Percentiles rank a stretch among this genome's conserved stretches.
Conservation (phyloP, 345 rosid species). For the Geranium rotundifolium region DNA sequence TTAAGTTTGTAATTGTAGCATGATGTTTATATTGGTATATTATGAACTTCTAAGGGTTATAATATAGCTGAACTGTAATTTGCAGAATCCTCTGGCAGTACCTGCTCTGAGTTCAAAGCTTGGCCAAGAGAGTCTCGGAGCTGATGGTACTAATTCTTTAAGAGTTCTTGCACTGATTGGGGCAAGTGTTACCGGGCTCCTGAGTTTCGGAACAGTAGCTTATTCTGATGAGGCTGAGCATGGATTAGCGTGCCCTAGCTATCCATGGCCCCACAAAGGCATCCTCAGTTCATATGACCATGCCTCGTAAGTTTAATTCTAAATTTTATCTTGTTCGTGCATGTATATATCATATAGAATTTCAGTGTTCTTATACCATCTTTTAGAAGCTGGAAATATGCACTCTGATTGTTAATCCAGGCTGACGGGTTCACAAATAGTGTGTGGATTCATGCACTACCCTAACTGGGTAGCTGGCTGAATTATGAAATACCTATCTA, state of each 20-base stretch:
- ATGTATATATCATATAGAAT: neutral
- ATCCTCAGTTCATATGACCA: slow-evolving; percentile 36
- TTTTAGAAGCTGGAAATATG: neutral
- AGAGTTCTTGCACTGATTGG: slow-evolving; percentile 19
- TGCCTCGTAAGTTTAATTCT: slow-evolving; percentile 23
- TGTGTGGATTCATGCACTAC: neutral
- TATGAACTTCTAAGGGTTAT: neutral
- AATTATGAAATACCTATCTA: neutral
- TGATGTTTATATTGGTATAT: no score
- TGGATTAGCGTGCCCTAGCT: slow-evolving; percentile 26
- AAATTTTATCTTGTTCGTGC: neutral
- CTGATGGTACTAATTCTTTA: neutral
- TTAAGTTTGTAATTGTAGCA: no score
- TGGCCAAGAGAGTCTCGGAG: neutral
- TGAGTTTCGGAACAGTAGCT: slow-evolving; percentile 22
- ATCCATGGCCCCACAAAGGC: slow-evolving; percentile 36
- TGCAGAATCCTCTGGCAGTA: slow-evolving; percentile 4
- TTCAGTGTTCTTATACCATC: neutral
- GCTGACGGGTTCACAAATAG: neutral
- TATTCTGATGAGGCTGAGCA: slow-evolving; percentile 34
- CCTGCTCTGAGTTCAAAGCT: neutral
- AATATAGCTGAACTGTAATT: neutral
- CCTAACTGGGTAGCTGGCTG: neutral
- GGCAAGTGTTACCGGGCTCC: slow-evolving; percentile 26
- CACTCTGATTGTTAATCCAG: neutral